Evolutionary conservation across 2,329 filamentous ascomycete species (phyloP).

Genomic region (Alternaria triticimaculans): DNA sequence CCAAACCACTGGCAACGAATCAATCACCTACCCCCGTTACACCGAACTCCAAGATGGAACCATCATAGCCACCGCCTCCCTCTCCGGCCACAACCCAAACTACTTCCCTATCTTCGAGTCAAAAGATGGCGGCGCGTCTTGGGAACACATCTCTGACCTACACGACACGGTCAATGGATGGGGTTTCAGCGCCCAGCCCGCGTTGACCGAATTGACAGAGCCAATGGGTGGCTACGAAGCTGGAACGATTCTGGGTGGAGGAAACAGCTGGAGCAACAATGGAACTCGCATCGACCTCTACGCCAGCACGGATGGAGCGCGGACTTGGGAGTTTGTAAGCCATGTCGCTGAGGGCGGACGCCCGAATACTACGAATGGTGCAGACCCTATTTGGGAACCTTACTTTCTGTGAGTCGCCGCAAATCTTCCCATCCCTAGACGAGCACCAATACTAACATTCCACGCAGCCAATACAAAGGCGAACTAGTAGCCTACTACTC

Average conservation of each 20-base stretch:
- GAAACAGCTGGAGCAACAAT: slow-evolving; percentile 58
- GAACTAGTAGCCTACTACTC: slow-evolving; percentile 33
- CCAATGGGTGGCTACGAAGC: slow-evolving; percentile 24
- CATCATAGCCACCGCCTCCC: slow-evolving; percentile 25
- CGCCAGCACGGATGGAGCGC: slow-evolving; percentile 26
- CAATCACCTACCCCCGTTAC: slow-evolving; percentile 25
- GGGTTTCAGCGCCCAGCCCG: slow-evolving; percentile 62
- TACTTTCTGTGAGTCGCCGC: slow-evolving; percentile 22
- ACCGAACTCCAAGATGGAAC: slow-evolving; percentile 21
- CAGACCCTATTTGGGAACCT: slow-evolving; percentile 30
- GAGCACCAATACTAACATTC: neutral
- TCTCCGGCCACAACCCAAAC: slow-evolving; percentile 15
- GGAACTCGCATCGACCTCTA: slow-evolving; percentile 29
- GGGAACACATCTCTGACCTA: slow-evolving; percentile 66
- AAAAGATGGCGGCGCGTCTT: slow-evolving; percentile 57
- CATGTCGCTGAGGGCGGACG: slow-evolving; percentile 26
- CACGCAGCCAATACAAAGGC: slow-evolving; percentile 24
- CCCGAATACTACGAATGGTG: slow-evolving; percentile 26
- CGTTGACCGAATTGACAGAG: slow-evolving; percentile 18
- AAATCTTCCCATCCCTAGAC: neutral
- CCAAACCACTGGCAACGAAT: slow-evolving; percentile 17
- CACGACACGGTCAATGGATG: slow-evolving; percentile 67
- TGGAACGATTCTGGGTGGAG: slow-evolving; percentile 51
- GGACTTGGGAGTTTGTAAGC: slow-evolving; percentile 32
- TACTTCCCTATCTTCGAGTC: slow-evolving; percentile 53